Conservation (phyloP, 768 basidiomycete genomes). For the Tulasnella sp. region DNA sequence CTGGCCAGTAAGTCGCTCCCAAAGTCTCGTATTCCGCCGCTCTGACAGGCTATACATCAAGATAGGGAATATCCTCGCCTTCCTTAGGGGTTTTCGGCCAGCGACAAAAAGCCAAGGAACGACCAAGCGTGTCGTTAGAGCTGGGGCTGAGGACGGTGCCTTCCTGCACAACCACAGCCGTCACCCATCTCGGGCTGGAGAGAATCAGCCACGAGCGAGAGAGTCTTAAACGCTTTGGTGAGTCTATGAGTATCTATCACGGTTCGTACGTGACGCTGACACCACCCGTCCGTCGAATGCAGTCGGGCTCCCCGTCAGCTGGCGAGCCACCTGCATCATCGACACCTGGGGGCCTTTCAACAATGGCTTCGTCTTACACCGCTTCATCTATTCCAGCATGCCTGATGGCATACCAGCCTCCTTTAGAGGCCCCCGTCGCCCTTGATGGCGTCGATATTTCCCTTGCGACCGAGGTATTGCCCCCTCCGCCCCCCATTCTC, state of each 20-base stretch:
- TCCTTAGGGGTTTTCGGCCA: not conserved
- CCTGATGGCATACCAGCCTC: constrained; percentile 17
- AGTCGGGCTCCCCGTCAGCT: not conserved
- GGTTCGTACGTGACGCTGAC: not conserved
- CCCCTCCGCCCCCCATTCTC: constrained; percentile 74
- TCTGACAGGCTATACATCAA: not conserved
- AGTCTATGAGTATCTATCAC: not conserved
- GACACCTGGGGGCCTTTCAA: not conserved
- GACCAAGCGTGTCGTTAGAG: not conserved
- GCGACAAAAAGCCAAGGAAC: not conserved
- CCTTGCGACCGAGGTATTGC: constrained; percentile 83
- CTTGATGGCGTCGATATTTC: constrained; percentile 44
- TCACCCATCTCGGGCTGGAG: not conserved
- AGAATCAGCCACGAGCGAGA: not conserved
- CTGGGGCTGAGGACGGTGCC: not conserved
- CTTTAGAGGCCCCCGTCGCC: constrained; percentile 19
- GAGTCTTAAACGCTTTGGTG: not conserved
- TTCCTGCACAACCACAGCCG: not conserved
- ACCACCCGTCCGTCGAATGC: not conserved
- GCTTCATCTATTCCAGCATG: constrained; percentile 12
- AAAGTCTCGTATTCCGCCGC: not conserved
- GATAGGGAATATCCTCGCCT: not conserved
- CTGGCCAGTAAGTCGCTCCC: not conserved
- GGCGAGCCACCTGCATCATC: not conserved
- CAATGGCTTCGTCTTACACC: constrained; percentile 12